Base-by-base conservation (phyloP, 2,329 filamentous ascomycete species). In the Colletotrichum zoysiae region DNA sequence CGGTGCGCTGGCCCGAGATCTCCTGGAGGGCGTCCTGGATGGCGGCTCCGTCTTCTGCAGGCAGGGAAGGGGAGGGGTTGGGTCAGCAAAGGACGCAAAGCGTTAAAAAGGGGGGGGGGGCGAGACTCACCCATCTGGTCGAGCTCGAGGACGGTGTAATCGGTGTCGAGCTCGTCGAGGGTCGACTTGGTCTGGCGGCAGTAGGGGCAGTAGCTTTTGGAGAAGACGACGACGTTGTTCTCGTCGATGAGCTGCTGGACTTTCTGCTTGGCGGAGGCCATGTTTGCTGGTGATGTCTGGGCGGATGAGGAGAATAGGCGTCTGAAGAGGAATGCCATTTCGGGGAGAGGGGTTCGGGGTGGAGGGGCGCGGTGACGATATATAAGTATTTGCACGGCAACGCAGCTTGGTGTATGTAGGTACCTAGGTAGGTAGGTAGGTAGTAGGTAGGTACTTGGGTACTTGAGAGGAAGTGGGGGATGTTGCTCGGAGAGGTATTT, bases 171-270 rank as follows among this genome's bases (percentile, higher is more conserved):
- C 70, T 90, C 86, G 78, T 87, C 89, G 77, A 99, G 86, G 62
- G 94, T 87, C 69, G 86, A 79, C 90, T 98, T 98, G 77, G 92
- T 90, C 72, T 91, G 87, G 70, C 84, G 87, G 88, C 95, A 98
- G 89, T 97, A 97, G 16, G 95, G 95, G 89, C 96, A 99, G 86
- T 94, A 97, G 20, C 92, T 94, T 87, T 99, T 99, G 84, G 92
- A 95, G 89, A 99, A 99, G 81, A 99, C 93, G 78, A 96, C 93
- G 82, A 97, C 95, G 78, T 90, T 85, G 85, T 97, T 96, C 80
- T 95, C 91, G 83, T 96, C 90, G 82, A 98, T 97, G 85, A 98
- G 91, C 79, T 86, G 83, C 83, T 97, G 90, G 74, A 93, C 93
- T 84, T 97, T 97, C 75, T 89, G 87, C 85, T 93, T 94, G 79